A percentile compares a stretch with the other conserved stretches of the same genome.
Evolutionary conservation across 139 green algal genomes (phyloP).

Genomic region (Coccomyxa sp.): DNA sequence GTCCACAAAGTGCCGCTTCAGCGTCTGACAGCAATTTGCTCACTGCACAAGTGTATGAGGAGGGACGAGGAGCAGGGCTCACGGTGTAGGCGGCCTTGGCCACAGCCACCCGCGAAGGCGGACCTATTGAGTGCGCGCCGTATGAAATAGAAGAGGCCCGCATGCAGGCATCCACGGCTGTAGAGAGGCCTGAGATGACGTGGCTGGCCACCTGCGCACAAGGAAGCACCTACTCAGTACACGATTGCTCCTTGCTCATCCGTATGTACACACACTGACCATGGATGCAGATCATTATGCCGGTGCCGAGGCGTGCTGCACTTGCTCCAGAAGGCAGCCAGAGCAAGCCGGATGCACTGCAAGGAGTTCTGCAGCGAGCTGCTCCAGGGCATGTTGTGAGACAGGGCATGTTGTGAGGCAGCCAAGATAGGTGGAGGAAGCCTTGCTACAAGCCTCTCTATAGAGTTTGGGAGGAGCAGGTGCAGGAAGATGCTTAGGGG

Average conservation of each 20-base stretch:
- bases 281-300: too few species aligned
- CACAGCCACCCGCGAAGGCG: conserved; percentile 3
- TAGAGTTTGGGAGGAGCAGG: too few species aligned
- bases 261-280: too few species aligned
- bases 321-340: too few species aligned
- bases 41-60: not conserved
- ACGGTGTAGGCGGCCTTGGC: conserved; percentile 17
- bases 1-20: not conserved
- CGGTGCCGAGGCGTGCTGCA: too few species aligned
- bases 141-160: conserved; percentile 6
- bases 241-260: too few species aligned
- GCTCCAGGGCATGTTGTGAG: too few species aligned
- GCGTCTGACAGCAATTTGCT: not conserved
- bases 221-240: too few species aligned
- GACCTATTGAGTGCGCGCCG: not conserved
- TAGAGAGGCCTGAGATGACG: conserved; percentile 30
- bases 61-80: not conserved
- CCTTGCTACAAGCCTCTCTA: too few species aligned
- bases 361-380: not conserved
- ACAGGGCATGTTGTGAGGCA: not conserved
- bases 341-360: too few species aligned
- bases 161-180: conserved; percentile 24
- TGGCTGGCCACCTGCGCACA: conserved; percentile 41
- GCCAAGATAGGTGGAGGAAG: not conserved
- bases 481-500: too few species aligned